These are phyloP conservation scores for Epithele typhae DNA, from an alignment of 768 basidiomycete genomes.

Conservation along the genomic window DNA sequence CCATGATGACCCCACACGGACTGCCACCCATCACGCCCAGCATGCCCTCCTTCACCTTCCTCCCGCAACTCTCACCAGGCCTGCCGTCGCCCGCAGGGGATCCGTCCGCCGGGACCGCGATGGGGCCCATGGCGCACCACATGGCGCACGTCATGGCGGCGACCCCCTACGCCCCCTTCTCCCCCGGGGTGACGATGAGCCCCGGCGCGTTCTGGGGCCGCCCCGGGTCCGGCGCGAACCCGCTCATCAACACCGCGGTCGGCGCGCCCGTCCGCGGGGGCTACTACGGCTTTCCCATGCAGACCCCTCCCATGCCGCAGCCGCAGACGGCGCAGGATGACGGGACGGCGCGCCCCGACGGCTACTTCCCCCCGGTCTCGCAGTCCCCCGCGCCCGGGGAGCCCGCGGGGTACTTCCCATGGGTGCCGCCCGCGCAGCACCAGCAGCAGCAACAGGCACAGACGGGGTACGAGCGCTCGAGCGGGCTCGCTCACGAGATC, in stretches of 20 bases:
- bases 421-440: conserved; percentile 21
- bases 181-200: conserved; percentile 68
- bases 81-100: conserved; percentile 27
- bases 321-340: not conserved
- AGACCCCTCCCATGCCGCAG: not conserved
- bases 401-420: conserved; percentile 40
- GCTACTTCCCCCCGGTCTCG: conserved; percentile 41
- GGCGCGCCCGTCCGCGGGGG: conserved; percentile 51
- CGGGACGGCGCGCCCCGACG: conserved; percentile 20
- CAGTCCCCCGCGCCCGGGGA: conserved; percentile 9
- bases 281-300: conserved; percentile 8
- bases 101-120: not conserved
- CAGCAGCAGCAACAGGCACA: not conserved
- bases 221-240: conserved; percentile 37
- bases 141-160: conserved; percentile 22
- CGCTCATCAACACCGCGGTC: conserved; percentile 54
- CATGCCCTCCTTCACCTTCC: conserved; percentile 93
- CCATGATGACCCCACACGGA: conserved; percentile 64
- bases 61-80: conserved; percentile 45
- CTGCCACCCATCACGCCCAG: conserved; percentile 94
- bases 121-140: not conserved
- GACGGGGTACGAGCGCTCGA: conserved; percentile 10
- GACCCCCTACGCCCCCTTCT: conserved; percentile 48
- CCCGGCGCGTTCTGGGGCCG: conserved; percentile 74
- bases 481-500: conserved; percentile 28